Conservation (phyloP, 805 yeast genomes). For the Metschnikowia hibisci region DNA sequence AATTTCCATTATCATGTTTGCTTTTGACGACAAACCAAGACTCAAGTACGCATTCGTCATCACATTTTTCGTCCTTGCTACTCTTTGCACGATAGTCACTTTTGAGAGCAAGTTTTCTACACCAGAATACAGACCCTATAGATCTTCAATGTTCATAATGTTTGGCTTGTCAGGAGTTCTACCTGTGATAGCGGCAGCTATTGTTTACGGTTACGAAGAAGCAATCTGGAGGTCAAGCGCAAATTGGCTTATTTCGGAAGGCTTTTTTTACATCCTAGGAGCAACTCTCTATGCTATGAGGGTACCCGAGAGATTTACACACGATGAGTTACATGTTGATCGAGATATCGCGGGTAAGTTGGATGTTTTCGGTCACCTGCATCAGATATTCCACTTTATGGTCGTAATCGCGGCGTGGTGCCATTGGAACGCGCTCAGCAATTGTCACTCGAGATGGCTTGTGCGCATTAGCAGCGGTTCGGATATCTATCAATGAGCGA, state of each 20-base stretch:
- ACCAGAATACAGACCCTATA: slow-evolving; percentile 65
- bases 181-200: slow-evolving; percentile 59
- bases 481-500: slow-evolving; percentile 3
- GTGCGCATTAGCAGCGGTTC: slow-evolving; percentile 2
- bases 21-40: slow-evolving; percentile 41
- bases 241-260: slow-evolving; percentile 65
- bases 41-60: slow-evolving; percentile 37
- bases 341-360: slow-evolving; percentile 30
- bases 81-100: slow-evolving; percentile 59
- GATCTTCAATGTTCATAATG: slow-evolving; percentile 73
- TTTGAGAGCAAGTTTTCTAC: slow-evolving; percentile 64
- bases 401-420: slow-evolving; percentile 75
- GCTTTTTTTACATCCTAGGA: slow-evolving; percentile 69
- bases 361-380: slow-evolving; percentile 77
- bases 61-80: slow-evolving; percentile 54
- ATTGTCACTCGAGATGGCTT: slow-evolving; percentile 27
- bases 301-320: slow-evolving; percentile 63
- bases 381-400: slow-evolving; percentile 75
- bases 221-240: slow-evolving; percentile 52
- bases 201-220: slow-evolving; percentile 45
- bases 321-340: slow-evolving; percentile 21
- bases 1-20: slow-evolving; percentile 33
- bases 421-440: slow-evolving; percentile 59
- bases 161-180: slow-evolving; percentile 77
- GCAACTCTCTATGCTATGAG: slow-evolving; percentile 76